phyloP scores from a whole-genome alignment of 176 grass and related monocot genomes.

The Zea luxurians region DNA sequence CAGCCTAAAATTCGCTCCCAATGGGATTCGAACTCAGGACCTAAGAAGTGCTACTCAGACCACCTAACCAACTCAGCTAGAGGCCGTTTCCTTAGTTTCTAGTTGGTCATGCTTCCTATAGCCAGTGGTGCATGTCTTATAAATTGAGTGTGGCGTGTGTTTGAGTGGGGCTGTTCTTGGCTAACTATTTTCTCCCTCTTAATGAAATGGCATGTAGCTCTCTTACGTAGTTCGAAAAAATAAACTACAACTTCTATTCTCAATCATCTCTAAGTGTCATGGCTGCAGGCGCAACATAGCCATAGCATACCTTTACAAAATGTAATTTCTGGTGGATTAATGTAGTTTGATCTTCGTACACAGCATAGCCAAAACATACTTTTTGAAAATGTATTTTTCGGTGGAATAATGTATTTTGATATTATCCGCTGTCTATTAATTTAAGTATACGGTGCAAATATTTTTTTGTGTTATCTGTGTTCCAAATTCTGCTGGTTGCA shows the following conservation, averaged over 20 bases:
- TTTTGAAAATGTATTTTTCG: slow-evolving; percentile 1
- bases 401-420: background rate
- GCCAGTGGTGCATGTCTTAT: background rate
- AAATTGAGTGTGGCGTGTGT: background rate
- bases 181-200: background rate
- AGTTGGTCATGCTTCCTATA: background rate
- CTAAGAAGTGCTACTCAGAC: too few relatives aligned
- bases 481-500: background rate
- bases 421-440: background rate
- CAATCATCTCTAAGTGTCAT: slow-evolving; percentile 3
- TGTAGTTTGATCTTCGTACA: background rate
- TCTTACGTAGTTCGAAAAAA: background rate
- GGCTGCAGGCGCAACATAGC: background rate
- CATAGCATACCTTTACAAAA: background rate
- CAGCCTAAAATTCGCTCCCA: too few relatives aligned
- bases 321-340: background rate
- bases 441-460: background rate
- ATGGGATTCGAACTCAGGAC: too few relatives aligned
- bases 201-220: background rate
- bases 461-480: background rate
- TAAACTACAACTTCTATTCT: background rate
- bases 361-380: background rate
- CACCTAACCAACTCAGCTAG: too few relatives aligned
- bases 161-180: background rate
- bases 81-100: background rate